Conservation (phyloP, 768 basidiomycete species). For the Suillus plorans region DNA sequence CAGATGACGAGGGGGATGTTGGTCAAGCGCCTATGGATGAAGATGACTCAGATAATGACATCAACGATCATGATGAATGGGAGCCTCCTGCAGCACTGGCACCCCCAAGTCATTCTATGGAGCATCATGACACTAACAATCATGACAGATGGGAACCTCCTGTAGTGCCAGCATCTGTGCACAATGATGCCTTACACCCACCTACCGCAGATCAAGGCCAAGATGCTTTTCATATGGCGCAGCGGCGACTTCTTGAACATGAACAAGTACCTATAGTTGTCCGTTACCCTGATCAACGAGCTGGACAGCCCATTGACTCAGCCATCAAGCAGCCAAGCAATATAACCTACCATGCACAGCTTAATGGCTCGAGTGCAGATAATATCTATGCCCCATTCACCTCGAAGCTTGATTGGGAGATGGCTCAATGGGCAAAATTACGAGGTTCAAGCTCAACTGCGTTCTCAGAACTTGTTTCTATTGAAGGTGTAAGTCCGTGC, state of each 20-base stretch:
- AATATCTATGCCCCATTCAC: not conserved
- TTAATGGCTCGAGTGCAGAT: not conserved
- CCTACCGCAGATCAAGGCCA: not conserved
- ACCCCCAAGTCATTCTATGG: too few relatives aligned
- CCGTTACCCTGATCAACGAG: not conserved
- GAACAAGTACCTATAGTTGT: not conserved
- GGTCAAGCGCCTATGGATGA: not conserved
- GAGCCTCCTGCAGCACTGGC: not conserved
- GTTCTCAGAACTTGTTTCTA: not conserved
- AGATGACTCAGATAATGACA: not conserved
- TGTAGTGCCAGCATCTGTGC: not conserved
- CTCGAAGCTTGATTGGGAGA: not conserved
- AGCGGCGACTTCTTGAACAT: not conserved
- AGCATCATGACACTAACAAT: not conserved
- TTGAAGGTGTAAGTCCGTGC: not conserved
- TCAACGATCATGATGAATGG: not conserved
- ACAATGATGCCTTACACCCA: not conserved
- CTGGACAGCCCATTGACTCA: not conserved
- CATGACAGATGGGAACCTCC: not conserved
- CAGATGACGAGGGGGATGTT: not conserved
- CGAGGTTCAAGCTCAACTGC: not conserved
- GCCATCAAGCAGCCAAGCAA: not conserved
- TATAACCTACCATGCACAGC: not conserved
- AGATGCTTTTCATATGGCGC: not conserved
- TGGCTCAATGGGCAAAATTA: not conserved